Evolutionary conservation across 352 stramenopile species (phyloP).

Genomic region (Hyaloperonospora arabidopsidis): DNA sequence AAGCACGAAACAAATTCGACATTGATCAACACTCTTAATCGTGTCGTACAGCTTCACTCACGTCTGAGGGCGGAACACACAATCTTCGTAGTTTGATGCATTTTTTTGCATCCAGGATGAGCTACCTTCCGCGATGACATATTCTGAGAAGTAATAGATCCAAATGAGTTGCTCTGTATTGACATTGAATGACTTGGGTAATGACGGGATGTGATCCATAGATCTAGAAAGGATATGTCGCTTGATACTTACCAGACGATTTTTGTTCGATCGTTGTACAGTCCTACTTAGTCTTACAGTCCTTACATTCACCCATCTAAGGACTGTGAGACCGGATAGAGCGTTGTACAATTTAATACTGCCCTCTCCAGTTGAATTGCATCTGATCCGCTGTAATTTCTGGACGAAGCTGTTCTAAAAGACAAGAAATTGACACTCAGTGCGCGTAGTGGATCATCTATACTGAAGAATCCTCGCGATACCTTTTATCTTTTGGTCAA

Average conservation of each 20-base stretch:
- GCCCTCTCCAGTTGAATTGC: constrained; percentile 4
- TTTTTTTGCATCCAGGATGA: background rate
- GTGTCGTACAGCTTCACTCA: constrained; percentile 7
- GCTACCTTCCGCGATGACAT: background rate
- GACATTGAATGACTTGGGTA: constrained; percentile 4
- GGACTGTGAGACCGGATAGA: too few species aligned
- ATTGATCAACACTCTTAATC: background rate
- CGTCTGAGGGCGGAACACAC: constrained; percentile 16
- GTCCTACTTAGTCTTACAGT: constrained; percentile 4
- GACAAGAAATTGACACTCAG: too few species aligned
- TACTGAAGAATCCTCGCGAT: too few species aligned
- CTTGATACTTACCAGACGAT: background rate
- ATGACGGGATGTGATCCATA: constrained; percentile 12
- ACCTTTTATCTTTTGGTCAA: too few species aligned
- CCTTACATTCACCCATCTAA: background rate
- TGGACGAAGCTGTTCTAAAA: too few species aligned
- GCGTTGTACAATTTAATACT: background rate
- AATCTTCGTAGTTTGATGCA: constrained; percentile 24
- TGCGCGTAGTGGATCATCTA: too few species aligned
- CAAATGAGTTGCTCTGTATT: constrained; percentile 13
- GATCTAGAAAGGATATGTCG: constrained; percentile 1
- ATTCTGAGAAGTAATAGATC: constrained; percentile 1
- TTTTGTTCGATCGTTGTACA: background rate
- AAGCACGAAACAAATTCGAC: background rate
- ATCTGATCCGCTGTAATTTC: too few species aligned